Percentiles rank a stretch among this genome's conserved stretches.
These are phyloP conservation scores for Ophiostoma himal-ulmi DNA, from an alignment of 2,329 filamentous ascomycete species.

Conservation along the genomic window DNA sequence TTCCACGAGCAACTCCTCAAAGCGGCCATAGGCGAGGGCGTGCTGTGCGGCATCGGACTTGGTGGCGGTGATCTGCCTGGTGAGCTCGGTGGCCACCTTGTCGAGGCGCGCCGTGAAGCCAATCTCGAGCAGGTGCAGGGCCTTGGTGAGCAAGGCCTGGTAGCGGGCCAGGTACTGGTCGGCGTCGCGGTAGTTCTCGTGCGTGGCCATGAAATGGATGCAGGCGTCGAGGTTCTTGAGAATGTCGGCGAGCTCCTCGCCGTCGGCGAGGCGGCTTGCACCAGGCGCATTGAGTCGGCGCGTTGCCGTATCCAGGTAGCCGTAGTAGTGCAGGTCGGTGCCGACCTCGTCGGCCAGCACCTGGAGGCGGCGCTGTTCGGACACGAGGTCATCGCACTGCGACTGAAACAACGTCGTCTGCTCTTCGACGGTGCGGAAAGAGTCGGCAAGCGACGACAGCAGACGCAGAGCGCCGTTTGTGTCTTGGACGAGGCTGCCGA, in stretches of 20 bases:
- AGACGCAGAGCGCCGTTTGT: constrained; percentile 70
- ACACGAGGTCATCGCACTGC: constrained; percentile 81
- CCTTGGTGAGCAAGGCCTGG: constrained; percentile 66
- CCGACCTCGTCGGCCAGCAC: constrained; percentile 77
- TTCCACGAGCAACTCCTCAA: constrained; percentile 52
- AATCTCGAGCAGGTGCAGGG: constrained; percentile 56
- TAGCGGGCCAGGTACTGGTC: constrained; percentile 85
- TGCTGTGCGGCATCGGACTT: constrained; percentile 55
- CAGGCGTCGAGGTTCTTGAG: constrained; percentile 82
- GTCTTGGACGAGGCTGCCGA: constrained; percentile 71
- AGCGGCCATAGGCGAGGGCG: constrained; percentile 55
- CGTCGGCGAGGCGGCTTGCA: constrained; percentile 76
- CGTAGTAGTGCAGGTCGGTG: constrained; percentile 89
- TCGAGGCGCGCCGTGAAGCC: constrained; percentile 50
- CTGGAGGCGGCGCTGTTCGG: constrained; percentile 73
- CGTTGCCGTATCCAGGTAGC: constrained; percentile 86
- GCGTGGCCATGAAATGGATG: constrained; percentile 75
- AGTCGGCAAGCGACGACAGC: constrained; percentile 71
- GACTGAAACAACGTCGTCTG: constrained; percentile 91
- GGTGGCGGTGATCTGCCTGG: constrained; percentile 48
- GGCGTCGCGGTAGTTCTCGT: constrained; percentile 80
- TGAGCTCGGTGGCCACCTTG: constrained; percentile 49
- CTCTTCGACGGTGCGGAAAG: constrained; percentile 78
- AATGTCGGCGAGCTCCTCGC: constrained; percentile 81
- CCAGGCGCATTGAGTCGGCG: constrained; percentile 86